Evolutionary conservation across 306 rosid species (phyloP).

Genomic region (Pterocarpus macrocarpus): DNA sequence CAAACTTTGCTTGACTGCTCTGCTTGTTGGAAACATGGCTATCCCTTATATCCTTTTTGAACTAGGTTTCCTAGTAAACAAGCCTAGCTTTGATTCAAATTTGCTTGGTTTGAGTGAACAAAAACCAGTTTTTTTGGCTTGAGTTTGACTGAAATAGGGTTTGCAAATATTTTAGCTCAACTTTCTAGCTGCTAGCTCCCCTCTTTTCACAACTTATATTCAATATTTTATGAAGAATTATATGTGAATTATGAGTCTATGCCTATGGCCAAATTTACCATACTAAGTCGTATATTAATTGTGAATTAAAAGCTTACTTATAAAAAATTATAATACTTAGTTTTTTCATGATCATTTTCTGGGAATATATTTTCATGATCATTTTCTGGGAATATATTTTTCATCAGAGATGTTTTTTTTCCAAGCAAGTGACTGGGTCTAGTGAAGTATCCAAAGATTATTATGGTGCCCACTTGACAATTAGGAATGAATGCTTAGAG

Average conservation of each 20-base stretch:
- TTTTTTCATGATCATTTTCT: no score
- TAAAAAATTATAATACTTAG: no score
- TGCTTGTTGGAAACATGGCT: neutral
- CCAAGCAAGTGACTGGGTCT: no score
- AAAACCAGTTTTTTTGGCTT: slow-evolving; percentile 22
- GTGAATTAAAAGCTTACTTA: no score
- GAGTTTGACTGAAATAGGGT: slow-evolving; percentile 12
- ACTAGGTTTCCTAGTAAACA: slow-evolving; percentile 7
- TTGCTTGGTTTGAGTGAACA: slow-evolving; percentile 11
- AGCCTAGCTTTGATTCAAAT: slow-evolving; percentile 17
- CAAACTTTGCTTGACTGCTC: slow-evolving; percentile 17
- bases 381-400: no score
- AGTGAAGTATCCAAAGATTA: no score
- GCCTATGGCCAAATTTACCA: no score
- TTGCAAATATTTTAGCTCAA: slow-evolving; percentile 5
- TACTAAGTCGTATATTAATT: no score
- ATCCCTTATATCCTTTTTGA: slow-evolving; percentile 3
- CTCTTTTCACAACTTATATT: slow-evolving; percentile 10
- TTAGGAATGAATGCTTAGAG: no score
- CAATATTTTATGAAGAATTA: neutral
- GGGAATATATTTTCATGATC: no score
- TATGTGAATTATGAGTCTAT: neutral
- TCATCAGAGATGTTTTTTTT: no score
- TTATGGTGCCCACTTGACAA: no score
- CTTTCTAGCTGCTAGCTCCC: neutral